phyloP scores from a whole-genome alignment of 805 yeast genomes.

The Schizosaccharomyces japonicus region DNA sequence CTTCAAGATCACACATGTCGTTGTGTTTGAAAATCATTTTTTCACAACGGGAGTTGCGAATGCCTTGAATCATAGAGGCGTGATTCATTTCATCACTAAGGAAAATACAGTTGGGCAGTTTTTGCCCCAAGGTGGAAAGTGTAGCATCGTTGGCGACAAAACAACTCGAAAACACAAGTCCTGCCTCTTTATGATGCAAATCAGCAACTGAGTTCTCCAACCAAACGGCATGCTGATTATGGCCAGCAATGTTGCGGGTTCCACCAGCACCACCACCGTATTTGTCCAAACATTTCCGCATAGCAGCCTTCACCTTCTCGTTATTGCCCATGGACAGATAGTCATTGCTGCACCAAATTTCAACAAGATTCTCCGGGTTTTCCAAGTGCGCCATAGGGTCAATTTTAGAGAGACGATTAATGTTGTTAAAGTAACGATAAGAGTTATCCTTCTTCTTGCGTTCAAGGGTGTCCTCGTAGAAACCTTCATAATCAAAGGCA shows the following conservation, averaged over 20 bases:
- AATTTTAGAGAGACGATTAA: slow-evolving; percentile 81
- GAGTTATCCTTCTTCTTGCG: slow-evolving; percentile 72
- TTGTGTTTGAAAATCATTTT: slow-evolving; percentile 86
- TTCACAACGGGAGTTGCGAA: slow-evolving; percentile 64
- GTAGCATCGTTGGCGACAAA: slow-evolving; percentile 94
- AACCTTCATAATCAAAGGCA: slow-evolving; percentile 28
- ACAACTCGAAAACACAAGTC: slow-evolving; percentile 84
- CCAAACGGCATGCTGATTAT: slow-evolving; percentile 66
- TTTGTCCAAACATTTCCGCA: slow-evolving; percentile 57
- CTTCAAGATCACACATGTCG: slow-evolving; percentile 63
- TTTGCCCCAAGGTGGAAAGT: slow-evolving; percentile 70
- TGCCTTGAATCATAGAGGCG: slow-evolving; percentile 94
- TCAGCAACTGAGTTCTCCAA: slow-evolving; percentile 74
- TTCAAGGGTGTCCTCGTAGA: slow-evolving; percentile 39
- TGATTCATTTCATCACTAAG: slow-evolving; percentile 86
- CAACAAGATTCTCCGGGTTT: slow-evolving; percentile 45
- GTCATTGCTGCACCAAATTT: slow-evolving; percentile 98
- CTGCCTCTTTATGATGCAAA: slow-evolving; percentile 82
- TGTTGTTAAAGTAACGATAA: slow-evolving; percentile 88
- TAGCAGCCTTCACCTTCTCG: slow-evolving; percentile 42
- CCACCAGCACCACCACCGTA: slow-evolving; percentile 99
- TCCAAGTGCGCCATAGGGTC: slow-evolving; percentile 83
- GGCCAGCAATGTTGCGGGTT: slow-evolving; percentile 96
- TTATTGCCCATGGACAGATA: slow-evolving; percentile 87
- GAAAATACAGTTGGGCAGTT: slow-evolving; percentile 68